Conservation (phyloP, 2,329 filamentous ascomycete species). For the Diatrype stigma region DNA sequence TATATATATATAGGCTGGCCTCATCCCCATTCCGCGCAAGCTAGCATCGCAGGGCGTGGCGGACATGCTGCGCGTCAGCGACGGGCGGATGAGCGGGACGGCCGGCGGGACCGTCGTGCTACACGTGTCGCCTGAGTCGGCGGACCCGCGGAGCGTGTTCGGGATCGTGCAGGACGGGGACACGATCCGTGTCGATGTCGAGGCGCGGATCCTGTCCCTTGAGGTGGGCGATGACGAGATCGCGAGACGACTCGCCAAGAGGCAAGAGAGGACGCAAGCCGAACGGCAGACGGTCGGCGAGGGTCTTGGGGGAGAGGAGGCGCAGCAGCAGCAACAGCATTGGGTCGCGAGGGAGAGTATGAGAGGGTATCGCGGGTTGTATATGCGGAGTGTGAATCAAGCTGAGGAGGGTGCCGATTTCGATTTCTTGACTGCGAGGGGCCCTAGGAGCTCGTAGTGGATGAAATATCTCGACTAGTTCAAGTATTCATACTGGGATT, state of each 20-base stretch:
- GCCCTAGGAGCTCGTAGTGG: background rate
- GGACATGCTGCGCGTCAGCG: constrained; percentile 81
- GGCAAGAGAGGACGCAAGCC: constrained; percentile 50
- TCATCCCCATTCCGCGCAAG: constrained; percentile 66
- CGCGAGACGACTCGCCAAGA: constrained; percentile 52
- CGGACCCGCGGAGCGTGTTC: constrained; percentile 69
- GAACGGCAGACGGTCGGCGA: constrained; percentile 47
- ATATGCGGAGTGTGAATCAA: constrained; percentile 56
- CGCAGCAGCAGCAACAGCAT: constrained; percentile 15
- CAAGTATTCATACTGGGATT: too few species aligned
- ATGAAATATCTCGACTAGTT: too few species aligned
- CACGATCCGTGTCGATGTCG: constrained; percentile 72
- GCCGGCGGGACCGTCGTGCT: constrained; percentile 87
- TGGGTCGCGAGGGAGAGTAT: constrained; percentile 34
- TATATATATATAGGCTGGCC: constrained; percentile 47
- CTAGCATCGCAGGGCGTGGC: constrained; percentile 68
- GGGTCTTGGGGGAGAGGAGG: constrained; percentile 17
- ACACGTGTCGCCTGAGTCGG: constrained; percentile 83
- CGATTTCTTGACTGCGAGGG: constrained; percentile 44
- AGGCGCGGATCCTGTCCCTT: constrained; percentile 53
- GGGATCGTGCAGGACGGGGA: constrained; percentile 75
- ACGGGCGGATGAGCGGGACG: constrained; percentile 83
- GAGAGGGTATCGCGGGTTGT: constrained; percentile 57
- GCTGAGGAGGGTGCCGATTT: constrained; percentile 58
- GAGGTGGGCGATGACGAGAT: constrained; percentile 70